Evolutionary conservation across 331 rosid species (phyloP).

Genomic region (Spiraea crenata): DNA sequence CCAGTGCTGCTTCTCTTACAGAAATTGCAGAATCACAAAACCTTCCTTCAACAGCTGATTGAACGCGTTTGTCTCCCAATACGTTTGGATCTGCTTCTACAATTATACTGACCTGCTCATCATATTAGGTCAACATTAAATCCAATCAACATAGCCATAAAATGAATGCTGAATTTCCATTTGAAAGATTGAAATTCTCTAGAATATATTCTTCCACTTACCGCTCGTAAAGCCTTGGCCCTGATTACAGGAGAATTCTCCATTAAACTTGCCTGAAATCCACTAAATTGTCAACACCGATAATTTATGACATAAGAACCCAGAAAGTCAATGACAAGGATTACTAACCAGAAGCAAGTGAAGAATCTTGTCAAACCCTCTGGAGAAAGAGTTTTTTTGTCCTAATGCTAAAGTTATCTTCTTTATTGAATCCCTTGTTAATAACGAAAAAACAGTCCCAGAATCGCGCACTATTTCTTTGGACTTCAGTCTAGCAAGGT

Average conservation of each 20-base stretch:
- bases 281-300: slow-evolving; percentile 20
- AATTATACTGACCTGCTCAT: slow-evolving; percentile 89
- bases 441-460: slow-evolving; percentile 55
- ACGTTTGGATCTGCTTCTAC: slow-evolving; percentile 99
- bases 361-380: slow-evolving; percentile 96
- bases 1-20: slow-evolving; percentile 98
- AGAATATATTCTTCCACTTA: slow-evolving; percentile 33
- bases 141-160: slow-evolving; percentile 6
- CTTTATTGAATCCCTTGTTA: slow-evolving; percentile 76
- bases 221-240: slow-evolving; percentile 97
- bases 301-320: slow-evolving; percentile 18
- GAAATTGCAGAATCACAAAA: slow-evolving; percentile 95
- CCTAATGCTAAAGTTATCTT: slow-evolving; percentile 77
- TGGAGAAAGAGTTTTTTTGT: slow-evolving; percentile 82
- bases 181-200: slow-evolving; percentile 13
- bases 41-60: slow-evolving; percentile 90
- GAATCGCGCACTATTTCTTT: slow-evolving; percentile 81
- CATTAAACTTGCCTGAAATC: slow-evolving; percentile 70
- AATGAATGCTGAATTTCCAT: slow-evolving; percentile 26
- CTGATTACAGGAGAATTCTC: slow-evolving; percentile 93
- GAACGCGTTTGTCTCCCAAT: slow-evolving; percentile 82
- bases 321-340: slow-evolving; percentile 22
- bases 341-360: slow-evolving; percentile 84
- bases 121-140: slow-evolving; percentile 24
- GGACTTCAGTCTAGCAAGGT: slow-evolving; percentile 82